Evolutionary conservation across 1,284 basidiomycete species (phyloP).

Genomic region (Fomitopsis betulina): DNA sequence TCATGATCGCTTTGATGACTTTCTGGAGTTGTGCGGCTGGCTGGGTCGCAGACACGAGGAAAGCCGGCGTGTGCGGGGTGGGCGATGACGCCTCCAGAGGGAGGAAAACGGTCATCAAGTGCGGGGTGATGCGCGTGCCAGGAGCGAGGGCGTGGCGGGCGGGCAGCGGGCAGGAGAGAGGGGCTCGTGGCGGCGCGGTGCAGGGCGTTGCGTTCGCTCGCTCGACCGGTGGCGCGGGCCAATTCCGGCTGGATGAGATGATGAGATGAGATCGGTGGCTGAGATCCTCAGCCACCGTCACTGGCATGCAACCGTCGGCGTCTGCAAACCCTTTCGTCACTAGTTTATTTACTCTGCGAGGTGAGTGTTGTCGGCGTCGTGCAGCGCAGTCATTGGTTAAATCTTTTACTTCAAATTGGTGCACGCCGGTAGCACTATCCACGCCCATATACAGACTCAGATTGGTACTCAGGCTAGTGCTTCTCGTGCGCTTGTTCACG

Average conservation of each 20-base stretch:
- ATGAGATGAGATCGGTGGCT: constrained; percentile 3
- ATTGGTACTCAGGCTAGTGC: no score
- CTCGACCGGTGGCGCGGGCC: neutral
- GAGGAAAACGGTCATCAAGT: constrained; percentile 30
- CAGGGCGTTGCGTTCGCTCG: neutral
- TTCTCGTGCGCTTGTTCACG: no score
- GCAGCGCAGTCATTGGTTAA: no score
- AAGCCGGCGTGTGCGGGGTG: constrained; percentile 28
- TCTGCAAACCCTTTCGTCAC: no score
- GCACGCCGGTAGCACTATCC: no score
- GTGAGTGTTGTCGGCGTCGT: no score
- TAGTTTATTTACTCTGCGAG: no score
- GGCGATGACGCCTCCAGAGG: constrained; percentile 28
- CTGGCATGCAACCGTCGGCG: neutral
- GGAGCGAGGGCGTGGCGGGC: neutral
- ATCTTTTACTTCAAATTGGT: no score
- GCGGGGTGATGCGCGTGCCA: neutral
- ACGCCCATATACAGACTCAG: no score
- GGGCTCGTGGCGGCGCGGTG: constrained; percentile 1
- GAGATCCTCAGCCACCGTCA: neutral
- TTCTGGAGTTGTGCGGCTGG: constrained; percentile 41
- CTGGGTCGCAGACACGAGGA: constrained; percentile 34
- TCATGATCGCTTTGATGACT: constrained; percentile 62
- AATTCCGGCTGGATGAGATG: neutral
- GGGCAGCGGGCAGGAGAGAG: neutral